A percentile compares a stretch with the other conserved stretches of the same genome.
Conservation (phyloP, 2,329 filamentous ascomycete genomes). For the Talaromyces sp. region DNA sequence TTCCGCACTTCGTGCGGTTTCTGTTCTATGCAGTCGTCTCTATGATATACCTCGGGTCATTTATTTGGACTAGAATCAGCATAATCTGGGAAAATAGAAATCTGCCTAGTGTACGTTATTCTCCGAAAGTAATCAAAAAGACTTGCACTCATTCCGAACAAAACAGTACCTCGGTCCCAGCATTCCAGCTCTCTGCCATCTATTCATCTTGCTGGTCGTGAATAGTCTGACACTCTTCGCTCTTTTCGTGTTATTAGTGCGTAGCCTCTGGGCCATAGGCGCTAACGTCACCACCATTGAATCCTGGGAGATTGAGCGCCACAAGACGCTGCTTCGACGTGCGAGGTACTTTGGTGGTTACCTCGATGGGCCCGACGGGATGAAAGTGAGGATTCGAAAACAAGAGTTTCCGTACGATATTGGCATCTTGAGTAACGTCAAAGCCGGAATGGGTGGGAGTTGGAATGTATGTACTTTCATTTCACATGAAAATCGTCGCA, state of each 20-base stretch:
- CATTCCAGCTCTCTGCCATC: slow-evolving; percentile 49
- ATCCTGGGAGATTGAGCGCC: slow-evolving; percentile 56
- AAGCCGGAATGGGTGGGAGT: slow-evolving; percentile 56
- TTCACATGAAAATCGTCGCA: not conserved
- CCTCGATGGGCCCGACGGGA: slow-evolving; percentile 56
- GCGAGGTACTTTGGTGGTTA: slow-evolving; percentile 54
- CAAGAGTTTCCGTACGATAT: slow-evolving; percentile 66
- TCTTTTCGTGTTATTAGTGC: slow-evolving; percentile 52
- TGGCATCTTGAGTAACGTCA: slow-evolving; percentile 58
- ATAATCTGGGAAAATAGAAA: slow-evolving; percentile 54
- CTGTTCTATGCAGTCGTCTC: slow-evolving; percentile 57
- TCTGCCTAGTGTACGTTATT: slow-evolving; percentile 52
- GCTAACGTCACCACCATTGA: slow-evolving; percentile 63
- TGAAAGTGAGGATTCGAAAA: slow-evolving; percentile 50
- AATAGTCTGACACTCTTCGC: slow-evolving; percentile 58
- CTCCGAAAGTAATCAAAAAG: not conserved
- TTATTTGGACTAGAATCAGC: slow-evolving; percentile 50
- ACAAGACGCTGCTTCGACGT: slow-evolving; percentile 45
- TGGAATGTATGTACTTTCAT: slow-evolving; percentile 36
- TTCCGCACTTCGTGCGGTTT: slow-evolving; percentile 64
- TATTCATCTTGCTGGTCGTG: slow-evolving; percentile 52
- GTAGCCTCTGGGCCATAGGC: slow-evolving; percentile 53
- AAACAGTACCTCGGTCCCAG: slow-evolving; percentile 57
- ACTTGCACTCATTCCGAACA: not conserved
- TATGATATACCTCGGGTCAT: slow-evolving; percentile 55